phyloP scores from a whole-genome alignment of 139 green algal species.

The Penium margaritaceum region DNA sequence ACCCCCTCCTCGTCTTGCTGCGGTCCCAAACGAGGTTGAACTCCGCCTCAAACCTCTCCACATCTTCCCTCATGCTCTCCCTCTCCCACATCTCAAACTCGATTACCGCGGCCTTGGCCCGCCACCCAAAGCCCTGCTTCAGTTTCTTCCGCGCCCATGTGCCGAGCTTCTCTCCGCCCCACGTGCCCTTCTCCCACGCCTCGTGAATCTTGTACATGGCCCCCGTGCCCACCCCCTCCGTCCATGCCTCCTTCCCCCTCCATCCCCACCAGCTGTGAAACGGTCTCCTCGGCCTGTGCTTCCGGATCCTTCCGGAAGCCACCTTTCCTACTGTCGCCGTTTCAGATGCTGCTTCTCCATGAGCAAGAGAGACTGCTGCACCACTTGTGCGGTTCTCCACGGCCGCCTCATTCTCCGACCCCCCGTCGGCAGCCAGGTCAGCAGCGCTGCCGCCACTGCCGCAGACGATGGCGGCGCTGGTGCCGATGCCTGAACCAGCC shows the following conservation, averaged over 20 bases:
- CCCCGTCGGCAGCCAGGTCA: not conserved
- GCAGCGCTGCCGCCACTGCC: not conserved
- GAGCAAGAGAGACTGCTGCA: not conserved
- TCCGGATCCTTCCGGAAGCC: not conserved
- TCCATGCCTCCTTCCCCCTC: slow-evolving; percentile 1
- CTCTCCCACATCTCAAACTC: not conserved
- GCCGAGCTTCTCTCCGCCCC: slow-evolving; percentile 7
- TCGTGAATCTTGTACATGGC: not conserved
- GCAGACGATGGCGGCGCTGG: too few species aligned
- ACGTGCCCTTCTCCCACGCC: not conserved
- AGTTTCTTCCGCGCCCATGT: slow-evolving; percentile 6
- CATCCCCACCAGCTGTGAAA: slow-evolving; percentile 1
- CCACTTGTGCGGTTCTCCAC: not conserved
- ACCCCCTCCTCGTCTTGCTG: not conserved
- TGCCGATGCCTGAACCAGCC: too few species aligned
- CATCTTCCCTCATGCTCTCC: not conserved
- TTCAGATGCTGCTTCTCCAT: not conserved
- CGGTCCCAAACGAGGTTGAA: slow-evolving; percentile 13
- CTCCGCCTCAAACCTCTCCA: not conserved
- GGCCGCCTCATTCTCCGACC: not conserved
- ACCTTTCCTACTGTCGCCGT: not conserved
- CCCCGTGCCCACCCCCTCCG: not conserved
- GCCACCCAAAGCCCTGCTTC: not conserved
- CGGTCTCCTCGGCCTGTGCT: not conserved
- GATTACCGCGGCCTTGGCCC: not conserved